Evolutionary conservation across 306 rosid species (phyloP).

Genomic region (Cucurbita pepo): DNA sequence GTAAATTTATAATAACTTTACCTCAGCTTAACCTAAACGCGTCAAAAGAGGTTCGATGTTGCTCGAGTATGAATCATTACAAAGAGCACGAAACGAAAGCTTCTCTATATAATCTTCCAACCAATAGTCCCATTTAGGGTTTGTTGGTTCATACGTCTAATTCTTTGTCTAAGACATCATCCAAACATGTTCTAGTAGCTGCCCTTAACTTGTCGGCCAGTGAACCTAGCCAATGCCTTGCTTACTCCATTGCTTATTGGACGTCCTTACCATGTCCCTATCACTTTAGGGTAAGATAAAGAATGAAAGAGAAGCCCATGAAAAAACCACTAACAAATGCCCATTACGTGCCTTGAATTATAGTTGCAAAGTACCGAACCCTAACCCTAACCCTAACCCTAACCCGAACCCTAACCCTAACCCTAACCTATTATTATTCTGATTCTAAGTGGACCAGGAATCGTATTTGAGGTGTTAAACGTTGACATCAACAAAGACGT

Average conservation of each 20-base stretch:
- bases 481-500: no score
- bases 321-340: background rate
- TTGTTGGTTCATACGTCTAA: background rate
- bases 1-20: background rate
- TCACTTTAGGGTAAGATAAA: background rate
- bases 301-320: no score
- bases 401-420: no score
- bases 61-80: background rate
- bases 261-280: background rate
- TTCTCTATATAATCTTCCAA: background rate
- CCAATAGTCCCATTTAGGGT: background rate
- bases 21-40: background rate
- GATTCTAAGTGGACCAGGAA: no score
- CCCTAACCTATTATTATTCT: no score
- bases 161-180: background rate
- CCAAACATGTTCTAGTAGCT: background rate
- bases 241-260: background rate
- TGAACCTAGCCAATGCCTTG: background rate
- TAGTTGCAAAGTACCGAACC: no score
- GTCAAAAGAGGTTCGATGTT: background rate
- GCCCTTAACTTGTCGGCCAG: background rate
- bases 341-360: no score
- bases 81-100: background rate
- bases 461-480: no score
- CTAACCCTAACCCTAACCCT: no score